Evolutionary conservation across 306 rosid genomes (phyloP).

Genomic region (Hylodesmum podocarpum): DNA sequence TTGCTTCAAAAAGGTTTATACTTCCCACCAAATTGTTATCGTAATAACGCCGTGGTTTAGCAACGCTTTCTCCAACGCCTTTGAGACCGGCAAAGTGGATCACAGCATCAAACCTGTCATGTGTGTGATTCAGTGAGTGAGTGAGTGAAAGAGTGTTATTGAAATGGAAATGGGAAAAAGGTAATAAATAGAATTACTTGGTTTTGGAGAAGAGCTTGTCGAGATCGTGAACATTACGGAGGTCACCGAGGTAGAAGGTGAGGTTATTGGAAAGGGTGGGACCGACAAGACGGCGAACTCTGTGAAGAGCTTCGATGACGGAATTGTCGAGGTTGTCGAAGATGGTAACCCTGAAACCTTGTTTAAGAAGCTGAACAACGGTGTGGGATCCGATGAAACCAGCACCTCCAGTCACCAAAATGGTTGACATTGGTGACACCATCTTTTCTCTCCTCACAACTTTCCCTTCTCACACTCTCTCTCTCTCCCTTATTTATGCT

Average conservation of each 20-base stretch:
- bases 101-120: conserved; percentile 80
- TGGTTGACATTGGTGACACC: conserved; percentile 34
- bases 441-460: conserved; percentile 15
- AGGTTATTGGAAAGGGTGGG: conserved; percentile 60
- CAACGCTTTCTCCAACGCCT: conserved; percentile 84
- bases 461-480: not conserved
- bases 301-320: conserved; percentile 53
- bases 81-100: conserved; percentile 86
- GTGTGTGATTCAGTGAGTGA: too few species aligned
- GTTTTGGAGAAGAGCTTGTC: conserved; percentile 55
- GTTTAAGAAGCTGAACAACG: conserved; percentile 65
- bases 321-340: conserved; percentile 75
- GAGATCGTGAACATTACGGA: conserved; percentile 57
- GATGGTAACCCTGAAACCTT: conserved; percentile 57
- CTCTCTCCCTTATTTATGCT: too few species aligned
- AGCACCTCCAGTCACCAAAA: conserved; percentile 81
- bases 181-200: too few species aligned
- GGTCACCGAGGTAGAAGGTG: conserved; percentile 62
- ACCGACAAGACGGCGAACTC: conserved; percentile 62
- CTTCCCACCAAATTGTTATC: conserved; percentile 68
- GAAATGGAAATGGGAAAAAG: too few species aligned
- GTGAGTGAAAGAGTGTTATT: too few species aligned
- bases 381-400: conserved; percentile 86
- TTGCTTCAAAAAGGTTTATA: conserved; percentile 62
- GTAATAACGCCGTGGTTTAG: conserved; percentile 50